Evolutionary conservation across 805 yeast genomes (phyloP).

Genomic region (Scheffersomyces coipomensis): DNA sequence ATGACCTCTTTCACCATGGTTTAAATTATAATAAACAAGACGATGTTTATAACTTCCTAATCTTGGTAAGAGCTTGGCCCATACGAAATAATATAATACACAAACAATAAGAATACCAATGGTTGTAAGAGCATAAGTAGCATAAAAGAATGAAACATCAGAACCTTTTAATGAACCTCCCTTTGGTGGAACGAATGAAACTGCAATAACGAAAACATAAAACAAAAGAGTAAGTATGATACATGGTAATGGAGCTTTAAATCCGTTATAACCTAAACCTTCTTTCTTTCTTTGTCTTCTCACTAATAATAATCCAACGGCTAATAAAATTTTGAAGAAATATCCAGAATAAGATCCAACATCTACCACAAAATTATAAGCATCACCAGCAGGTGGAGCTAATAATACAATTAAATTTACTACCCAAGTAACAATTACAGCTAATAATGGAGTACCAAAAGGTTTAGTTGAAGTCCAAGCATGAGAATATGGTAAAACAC

Average conservation of each 20-base stretch:
- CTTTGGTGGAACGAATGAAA: conserved; percentile 43
- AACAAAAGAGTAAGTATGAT: conserved; percentile 29
- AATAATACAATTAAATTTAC: conserved; percentile 24
- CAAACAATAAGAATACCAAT: conserved; percentile 33
- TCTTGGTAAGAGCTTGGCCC: conserved; percentile 35
- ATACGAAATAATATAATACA: conserved; percentile 30
- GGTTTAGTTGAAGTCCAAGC: conserved; percentile 30
- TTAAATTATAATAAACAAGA: conserved; percentile 23
- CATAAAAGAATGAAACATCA: conserved; percentile 43
- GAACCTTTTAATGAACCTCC: conserved; percentile 35
- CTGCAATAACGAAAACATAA: conserved; percentile 36
- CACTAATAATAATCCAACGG: conserved; percentile 24
- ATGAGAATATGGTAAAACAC: conserved; percentile 27
- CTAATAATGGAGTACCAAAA: conserved; percentile 28
- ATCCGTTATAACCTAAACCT: conserved; percentile 33
- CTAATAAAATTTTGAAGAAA: conserved; percentile 24
- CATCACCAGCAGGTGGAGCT: conserved; percentile 36
- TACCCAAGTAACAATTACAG: conserved; percentile 21
- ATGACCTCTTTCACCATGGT: conserved; percentile 39
- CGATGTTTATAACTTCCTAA: conserved; percentile 31
- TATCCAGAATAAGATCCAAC: conserved; percentile 28
- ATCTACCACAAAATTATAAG: conserved; percentile 30
- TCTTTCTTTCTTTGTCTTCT: conserved; percentile 27
- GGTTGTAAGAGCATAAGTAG: conserved; percentile 39
- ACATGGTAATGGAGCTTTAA: conserved; percentile 32